A percentile compares a stretch with the other conserved stretches of the same genome.
phyloP scores from a whole-genome alignment of 306 rosid genomes.

The Dryas drummondii region DNA sequence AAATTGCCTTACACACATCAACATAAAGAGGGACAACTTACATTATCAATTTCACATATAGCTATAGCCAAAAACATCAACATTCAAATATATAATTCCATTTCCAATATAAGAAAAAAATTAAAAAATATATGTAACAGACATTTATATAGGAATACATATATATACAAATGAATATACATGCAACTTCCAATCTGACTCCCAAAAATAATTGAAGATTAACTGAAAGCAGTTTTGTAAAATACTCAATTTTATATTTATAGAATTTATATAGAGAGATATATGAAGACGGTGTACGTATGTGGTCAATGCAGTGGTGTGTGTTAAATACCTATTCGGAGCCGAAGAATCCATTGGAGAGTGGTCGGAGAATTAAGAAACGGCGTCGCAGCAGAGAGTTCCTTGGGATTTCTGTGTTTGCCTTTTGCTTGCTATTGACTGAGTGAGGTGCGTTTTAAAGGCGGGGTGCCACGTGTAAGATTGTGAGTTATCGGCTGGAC shows the following conservation, averaged over 20 bases:
- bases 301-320: background rate
- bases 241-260: background rate
- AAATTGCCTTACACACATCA: background rate
- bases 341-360: conserved; percentile 26
- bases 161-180: background rate
- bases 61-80: background rate
- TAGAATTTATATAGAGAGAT: background rate
- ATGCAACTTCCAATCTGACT: background rate
- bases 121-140: background rate
- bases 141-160: background rate
- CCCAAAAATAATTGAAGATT: background rate
- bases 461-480: background rate
- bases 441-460: background rate
- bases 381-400: conserved; percentile 1
- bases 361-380: conserved; percentile 12
- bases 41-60: background rate
- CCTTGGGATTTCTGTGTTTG: background rate
- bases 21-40: background rate
- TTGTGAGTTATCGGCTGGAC: background rate
- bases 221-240: background rate
- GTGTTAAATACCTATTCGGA: conserved; percentile 14
- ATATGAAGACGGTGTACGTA: background rate
- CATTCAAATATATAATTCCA: background rate
- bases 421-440: background rate
- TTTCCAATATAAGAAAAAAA: background rate